Conservation (phyloP, 2,329 filamentous ascomycete species). For the Diaporthe amygdali region DNA sequence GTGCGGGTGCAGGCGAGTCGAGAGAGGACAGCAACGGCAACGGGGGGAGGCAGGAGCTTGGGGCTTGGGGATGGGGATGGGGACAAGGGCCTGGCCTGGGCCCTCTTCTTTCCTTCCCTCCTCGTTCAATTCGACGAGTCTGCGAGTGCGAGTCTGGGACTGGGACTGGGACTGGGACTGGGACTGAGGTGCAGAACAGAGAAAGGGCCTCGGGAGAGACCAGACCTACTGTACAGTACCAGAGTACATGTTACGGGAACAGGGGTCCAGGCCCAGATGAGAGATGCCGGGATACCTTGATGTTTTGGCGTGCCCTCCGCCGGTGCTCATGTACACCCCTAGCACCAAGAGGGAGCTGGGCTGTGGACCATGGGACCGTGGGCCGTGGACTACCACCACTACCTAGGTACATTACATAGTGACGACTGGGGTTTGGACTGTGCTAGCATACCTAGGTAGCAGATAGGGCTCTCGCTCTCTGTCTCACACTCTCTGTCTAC, state of each 20-base stretch:
- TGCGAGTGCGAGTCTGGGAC: no score
- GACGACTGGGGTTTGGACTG: background rate
- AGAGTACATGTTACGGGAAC: slow-evolving; percentile 3
- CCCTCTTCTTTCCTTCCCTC: background rate
- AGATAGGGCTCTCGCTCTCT: background rate
- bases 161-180: no score
- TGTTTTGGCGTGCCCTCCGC: slow-evolving; percentile 7
- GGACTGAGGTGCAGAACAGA: background rate
- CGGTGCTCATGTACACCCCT: slow-evolving; percentile 4
- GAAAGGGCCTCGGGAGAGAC: slow-evolving; percentile 9
- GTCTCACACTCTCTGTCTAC: no score
- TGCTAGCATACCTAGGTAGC: background rate
- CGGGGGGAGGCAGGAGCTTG: background rate
- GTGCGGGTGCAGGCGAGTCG: background rate
- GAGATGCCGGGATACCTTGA: slow-evolving; percentile 18
- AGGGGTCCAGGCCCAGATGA: slow-evolving; percentile 2
- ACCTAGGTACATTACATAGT: no score
- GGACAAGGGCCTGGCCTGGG: background rate
- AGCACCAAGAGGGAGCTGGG: background rate
- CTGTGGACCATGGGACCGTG: background rate
- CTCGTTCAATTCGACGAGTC: slow-evolving; percentile 7
- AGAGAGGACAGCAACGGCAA: background rate
- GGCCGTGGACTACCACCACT: background rate
- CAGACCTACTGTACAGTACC: no score
- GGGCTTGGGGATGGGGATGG: background rate